Evolutionary conservation across 306 rosid genomes (phyloP).

Genomic region (Ormosia semicastrata): DNA sequence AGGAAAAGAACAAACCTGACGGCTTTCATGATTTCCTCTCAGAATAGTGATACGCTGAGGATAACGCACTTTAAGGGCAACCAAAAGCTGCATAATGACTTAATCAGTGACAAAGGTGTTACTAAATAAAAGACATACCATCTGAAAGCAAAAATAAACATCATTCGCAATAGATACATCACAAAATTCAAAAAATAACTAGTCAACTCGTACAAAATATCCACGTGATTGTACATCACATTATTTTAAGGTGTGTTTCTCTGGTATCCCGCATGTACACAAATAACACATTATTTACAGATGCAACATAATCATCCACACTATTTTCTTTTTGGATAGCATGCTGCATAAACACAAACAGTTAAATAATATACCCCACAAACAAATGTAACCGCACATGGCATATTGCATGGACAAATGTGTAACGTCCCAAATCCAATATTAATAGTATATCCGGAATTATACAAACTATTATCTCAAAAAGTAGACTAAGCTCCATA

Average conservation of each 20-base stretch:
- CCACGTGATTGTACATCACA: neutral
- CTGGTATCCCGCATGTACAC: neutral
- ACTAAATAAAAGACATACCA: constrained; percentile 2
- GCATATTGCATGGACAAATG: neutral
- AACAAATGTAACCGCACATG: constrained; percentile 7
- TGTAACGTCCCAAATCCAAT: too few species aligned
- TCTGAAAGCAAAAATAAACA: constrained; percentile 1
- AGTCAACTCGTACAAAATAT: neutral
- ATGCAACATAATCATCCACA: neutral
- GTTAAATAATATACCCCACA: neutral
- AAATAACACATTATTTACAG: neutral
- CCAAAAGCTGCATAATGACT: constrained; percentile 70
- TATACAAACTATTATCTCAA: too few species aligned
- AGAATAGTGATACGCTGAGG: constrained; percentile 88
- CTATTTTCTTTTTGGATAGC: neutral
- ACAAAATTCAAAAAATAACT: neutral
- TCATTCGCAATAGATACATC: neutral
- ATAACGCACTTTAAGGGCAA: constrained; percentile 90
- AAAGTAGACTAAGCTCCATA: too few species aligned
- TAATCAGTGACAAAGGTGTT: constrained; percentile 13
- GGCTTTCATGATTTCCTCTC: constrained; percentile 98
- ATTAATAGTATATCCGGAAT: too few species aligned
- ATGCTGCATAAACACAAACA: neutral
- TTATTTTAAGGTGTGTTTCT: neutral
- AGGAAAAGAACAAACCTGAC: constrained; percentile 64